Evolutionary conservation across 805 yeast genomes (phyloP), one percentile per base, ranked within the genome.

Genomic region (Myxozyma melibiosi): DNA sequence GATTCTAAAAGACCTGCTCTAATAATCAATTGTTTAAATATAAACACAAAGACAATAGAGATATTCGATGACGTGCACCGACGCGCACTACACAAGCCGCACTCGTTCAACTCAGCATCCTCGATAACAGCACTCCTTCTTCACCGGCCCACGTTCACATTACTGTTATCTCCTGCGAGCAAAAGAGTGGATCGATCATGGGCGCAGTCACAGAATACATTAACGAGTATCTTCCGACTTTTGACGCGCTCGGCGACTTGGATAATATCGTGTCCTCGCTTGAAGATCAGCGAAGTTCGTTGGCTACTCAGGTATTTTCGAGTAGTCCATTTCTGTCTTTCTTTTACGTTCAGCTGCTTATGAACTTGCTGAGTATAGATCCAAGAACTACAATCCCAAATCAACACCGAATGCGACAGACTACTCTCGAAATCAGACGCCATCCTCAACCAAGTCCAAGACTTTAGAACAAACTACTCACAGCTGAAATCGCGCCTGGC

Each of bases 231-330:
- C 38, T 60, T 2, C 58, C 63, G 5, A 35, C 41, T 3, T 43
- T 45, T 27, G 58, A 53, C 3, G 34, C 55, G 11, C 42, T 60
- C 6, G 53, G 33, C 13, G 51, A 42, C 11, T 49, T 60, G 16
- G 64, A 60, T 41, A 25, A 35, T 37, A 47, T 60, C 30, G 57
- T 60, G 4, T 14, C 58, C 14, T n/a, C 33, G 5, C 56, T 60
- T 16, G 58, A 60, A 22, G 58, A 57, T 18, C 49, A 60, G 25
- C 64, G 55, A 14, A 24, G 42, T 11, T n/a, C 28, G n/a, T n/a
- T 33, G 25, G 18, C 42, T 11, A 16, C 39, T 4, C 54, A 51
- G 42, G 37, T 41, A 43, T 22, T 39, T 20, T 14, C 9, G 11
- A 2, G 7, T 16, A 8, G 18, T 43, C 27, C 33, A 3, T 20